A percentile compares a stretch with the other conserved stretches of the same genome.
These are phyloP conservation scores for Amanita pseudoporphyria DNA, from an alignment of 768 basidiomycete species.

Conservation along the genomic window DNA sequence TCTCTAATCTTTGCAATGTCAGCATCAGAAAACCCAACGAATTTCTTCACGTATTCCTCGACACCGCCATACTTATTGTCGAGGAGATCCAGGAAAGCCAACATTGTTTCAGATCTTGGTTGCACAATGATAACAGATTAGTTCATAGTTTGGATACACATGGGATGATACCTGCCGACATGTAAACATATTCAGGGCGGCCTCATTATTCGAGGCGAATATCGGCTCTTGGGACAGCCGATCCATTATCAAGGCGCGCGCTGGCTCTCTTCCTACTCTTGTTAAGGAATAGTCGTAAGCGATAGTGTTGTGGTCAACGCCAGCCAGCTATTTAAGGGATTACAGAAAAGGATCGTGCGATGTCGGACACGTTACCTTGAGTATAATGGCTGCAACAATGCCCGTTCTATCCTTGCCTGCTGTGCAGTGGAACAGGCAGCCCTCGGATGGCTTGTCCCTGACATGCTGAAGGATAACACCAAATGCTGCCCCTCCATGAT, in stretches of 20 bases:
- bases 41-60: conserved; percentile 48
- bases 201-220: conserved; percentile 64
- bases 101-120: conserved; percentile 64
- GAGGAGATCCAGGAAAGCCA: conserved; percentile 54
- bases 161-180: conserved; percentile 44
- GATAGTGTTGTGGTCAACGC: conserved; percentile 54
- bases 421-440: conserved; percentile 72
- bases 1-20: conserved; percentile 52
- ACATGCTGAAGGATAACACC: conserved; percentile 67
- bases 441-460: conserved; percentile 55
- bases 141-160: neutral
- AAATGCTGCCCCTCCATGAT: conserved; percentile 60
- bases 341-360: neutral
- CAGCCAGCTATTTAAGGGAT: conserved; percentile 47
- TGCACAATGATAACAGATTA: neutral
- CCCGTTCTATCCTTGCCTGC: conserved; percentile 84
- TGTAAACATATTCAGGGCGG: conserved; percentile 76
- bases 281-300: conserved; percentile 72
- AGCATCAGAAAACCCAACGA: conserved; percentile 48
- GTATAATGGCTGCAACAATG: conserved; percentile 58
- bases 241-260: conserved; percentile 57
- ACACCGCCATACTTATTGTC: conserved; percentile 59
- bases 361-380: conserved; percentile 38
- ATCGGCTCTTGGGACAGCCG: conserved; percentile 62
- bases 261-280: conserved; percentile 71